A percentile compares a stretch with the other conserved stretches of the same genome.
Evolutionary conservation across 352 stramenopile genomes (phyloP).

Genomic region (Phytophthora tubulina): DNA sequence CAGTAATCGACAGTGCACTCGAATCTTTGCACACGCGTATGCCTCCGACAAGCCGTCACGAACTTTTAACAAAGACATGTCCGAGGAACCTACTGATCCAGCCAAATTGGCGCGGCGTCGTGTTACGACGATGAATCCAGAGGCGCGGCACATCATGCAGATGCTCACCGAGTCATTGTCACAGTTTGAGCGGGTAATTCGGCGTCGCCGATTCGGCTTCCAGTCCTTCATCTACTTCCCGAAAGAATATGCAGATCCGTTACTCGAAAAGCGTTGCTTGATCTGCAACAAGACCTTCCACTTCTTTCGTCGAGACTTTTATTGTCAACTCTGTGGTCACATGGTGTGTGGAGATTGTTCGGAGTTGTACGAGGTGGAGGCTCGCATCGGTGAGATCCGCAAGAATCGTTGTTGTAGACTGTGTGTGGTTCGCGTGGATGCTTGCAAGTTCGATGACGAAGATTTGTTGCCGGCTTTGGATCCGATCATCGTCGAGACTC

Average conservation of each 20-base stretch:
- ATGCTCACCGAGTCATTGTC: slow-evolving; percentile 57
- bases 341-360: slow-evolving; percentile 61
- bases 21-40: slow-evolving; percentile 55
- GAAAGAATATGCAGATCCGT: slow-evolving; percentile 40
- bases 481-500: slow-evolving; percentile 48
- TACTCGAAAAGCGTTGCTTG: slow-evolving; percentile 45
- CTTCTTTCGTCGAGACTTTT: slow-evolving; percentile 57
- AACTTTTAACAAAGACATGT: slow-evolving; percentile 30
- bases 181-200: slow-evolving; percentile 69
- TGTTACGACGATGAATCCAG: slow-evolving; percentile 56
- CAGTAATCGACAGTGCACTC: slow-evolving; percentile 48
- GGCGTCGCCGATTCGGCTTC: slow-evolving; percentile 68
- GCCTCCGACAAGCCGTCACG: slow-evolving; percentile 46
- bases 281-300: slow-evolving; percentile 63
- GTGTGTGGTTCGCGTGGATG: slow-evolving; percentile 66
- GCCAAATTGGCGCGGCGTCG: slow-evolving; percentile 43
- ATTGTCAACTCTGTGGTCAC: slow-evolving; percentile 67
- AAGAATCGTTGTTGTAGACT: slow-evolving; percentile 57
- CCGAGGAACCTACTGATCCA: slow-evolving; percentile 26
- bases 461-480: slow-evolving; percentile 52
- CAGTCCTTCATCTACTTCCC: slow-evolving; percentile 76
- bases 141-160: slow-evolving; percentile 55
- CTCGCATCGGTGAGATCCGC: slow-evolving; percentile 50
- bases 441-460: slow-evolving; percentile 62
- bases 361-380: slow-evolving; percentile 59